Evolutionary conservation across 306 rosid species (phyloP).

Genomic region (Elaeagnus macrophylla): DNA sequence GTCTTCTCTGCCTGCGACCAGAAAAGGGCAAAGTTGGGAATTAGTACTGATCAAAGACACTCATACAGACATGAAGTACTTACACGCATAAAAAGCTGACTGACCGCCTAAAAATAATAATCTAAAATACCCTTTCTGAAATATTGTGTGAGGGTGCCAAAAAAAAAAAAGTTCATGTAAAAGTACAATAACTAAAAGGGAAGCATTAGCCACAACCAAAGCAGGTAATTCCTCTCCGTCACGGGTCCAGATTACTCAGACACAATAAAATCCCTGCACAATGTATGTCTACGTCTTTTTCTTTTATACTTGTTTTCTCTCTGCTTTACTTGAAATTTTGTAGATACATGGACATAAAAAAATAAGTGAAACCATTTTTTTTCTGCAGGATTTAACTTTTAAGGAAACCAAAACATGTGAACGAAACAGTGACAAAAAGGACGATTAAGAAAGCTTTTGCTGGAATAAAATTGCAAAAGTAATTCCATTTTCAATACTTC

Average conservation of each 20-base stretch:
- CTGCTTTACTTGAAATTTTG: no score
- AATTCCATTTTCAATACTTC: no score
- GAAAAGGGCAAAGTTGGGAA: conserved; percentile 9
- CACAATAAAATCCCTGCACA: no score
- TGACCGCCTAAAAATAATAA: conserved; percentile 1
- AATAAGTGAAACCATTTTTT: no score
- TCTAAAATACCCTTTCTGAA: conserved; percentile 2
- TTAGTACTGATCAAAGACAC: not conserved
- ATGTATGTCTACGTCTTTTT: no score
- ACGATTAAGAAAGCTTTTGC: not conserved
- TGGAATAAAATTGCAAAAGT: not conserved
- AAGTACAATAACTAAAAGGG: conserved; percentile 5
- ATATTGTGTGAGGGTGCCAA: not conserved
- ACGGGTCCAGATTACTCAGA: not conserved
- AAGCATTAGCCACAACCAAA: conserved; percentile 12
- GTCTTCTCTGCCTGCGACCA: conserved; percentile 57
- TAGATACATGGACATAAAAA: no score
- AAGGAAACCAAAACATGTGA: no score
- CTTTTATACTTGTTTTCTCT: no score
- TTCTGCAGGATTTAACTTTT: no score
- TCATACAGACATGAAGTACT: not conserved
- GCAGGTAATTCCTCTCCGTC: conserved; percentile 7
- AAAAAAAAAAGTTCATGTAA: conserved; percentile 7
- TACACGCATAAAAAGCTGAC: not conserved
- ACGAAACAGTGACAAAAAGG: no score